These are phyloP conservation scores for Paspalum vaginatum DNA, from an alignment of 176 grass and related monocot genomes.

Conservation along the genomic window DNA sequence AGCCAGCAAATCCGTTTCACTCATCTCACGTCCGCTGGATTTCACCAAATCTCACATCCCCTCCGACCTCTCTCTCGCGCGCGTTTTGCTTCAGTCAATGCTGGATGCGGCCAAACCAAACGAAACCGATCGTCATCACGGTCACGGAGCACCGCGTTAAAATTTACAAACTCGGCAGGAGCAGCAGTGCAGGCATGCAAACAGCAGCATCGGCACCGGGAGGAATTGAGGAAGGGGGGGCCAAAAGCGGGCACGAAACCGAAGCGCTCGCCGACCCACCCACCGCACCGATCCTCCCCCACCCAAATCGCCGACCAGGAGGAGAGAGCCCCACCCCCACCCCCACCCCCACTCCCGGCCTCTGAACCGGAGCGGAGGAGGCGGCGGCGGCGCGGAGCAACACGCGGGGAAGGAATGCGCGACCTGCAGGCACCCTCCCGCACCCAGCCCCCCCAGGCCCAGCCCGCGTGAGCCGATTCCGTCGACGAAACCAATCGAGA, in stretches of 20 bases:
- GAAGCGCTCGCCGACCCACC: constrained; percentile 12
- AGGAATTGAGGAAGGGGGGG: constrained; percentile 4
- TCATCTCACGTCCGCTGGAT: background rate
- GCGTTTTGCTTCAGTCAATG: background rate
- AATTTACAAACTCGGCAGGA: too few species aligned
- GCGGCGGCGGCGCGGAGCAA: constrained; percentile 20
- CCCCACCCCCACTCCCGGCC: background rate
- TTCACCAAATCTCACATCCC: background rate
- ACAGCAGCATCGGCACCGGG: constrained; percentile 3
- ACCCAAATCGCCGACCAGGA: constrained; percentile 24
- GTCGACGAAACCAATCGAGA: background rate
- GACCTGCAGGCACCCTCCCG: constrained; percentile 33
- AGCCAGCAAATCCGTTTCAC: background rate
- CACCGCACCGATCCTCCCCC: constrained; percentile 13
- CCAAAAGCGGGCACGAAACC: constrained; percentile 23
- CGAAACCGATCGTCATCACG: background rate
- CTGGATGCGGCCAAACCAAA: background rate
- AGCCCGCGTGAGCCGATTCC: background rate
- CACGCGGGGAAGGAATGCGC: constrained; percentile 40
- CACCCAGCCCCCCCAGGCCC: background rate
- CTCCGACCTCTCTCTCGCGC: too few species aligned
- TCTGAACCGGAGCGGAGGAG: background rate
- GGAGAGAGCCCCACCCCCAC: background rate
- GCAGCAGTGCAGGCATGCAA: too few species aligned
- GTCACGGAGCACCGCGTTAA: too few species aligned